These are phyloP conservation scores for Sicyos baderoa DNA, from an alignment of 306 rosid genomes.

Conservation along the genomic window DNA sequence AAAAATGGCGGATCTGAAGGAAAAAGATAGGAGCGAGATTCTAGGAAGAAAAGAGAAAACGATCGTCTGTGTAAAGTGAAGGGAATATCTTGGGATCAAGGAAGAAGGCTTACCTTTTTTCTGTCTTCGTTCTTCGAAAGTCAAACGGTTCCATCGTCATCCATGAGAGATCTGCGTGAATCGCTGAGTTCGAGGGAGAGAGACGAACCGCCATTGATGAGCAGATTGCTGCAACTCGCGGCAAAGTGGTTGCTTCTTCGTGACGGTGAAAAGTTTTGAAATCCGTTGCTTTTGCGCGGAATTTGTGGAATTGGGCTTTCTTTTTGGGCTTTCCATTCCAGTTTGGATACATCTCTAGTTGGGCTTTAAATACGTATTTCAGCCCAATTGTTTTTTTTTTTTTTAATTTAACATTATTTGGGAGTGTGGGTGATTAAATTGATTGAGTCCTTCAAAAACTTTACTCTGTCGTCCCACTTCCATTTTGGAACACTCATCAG, in stretches of 20 bases:
- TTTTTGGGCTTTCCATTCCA: background rate
- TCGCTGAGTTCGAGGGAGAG: slow-evolving; percentile 24
- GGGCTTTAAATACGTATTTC: background rate
- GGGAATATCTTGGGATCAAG: slow-evolving; percentile 36
- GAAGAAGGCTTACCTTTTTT: slow-evolving; percentile 25
- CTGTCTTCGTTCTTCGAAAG: slow-evolving; percentile 30
- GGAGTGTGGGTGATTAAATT: slow-evolving; percentile 6
- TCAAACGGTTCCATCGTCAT: slow-evolving; percentile 29
- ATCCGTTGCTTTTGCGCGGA: background rate
- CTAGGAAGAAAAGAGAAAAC: slow-evolving; percentile 21
- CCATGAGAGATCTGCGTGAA: background rate
- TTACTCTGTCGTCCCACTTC: too few species aligned
- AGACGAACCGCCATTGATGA: slow-evolving; percentile 11
- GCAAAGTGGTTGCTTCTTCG: slow-evolving; percentile 18
- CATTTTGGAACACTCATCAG: too few species aligned
- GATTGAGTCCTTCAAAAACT: too few species aligned
- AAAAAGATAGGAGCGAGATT: slow-evolving; percentile 29
- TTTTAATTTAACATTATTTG: background rate
- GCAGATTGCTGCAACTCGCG: slow-evolving; percentile 13
- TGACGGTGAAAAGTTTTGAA: background rate
- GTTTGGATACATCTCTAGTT: background rate
- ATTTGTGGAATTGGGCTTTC: slow-evolving; percentile 9
- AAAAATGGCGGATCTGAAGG: slow-evolving; percentile 17
- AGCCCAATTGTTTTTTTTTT: background rate
- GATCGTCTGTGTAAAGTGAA: slow-evolving; percentile 15